Evolutionary conservation across 352 stramenopile genomes (phyloP).

Genomic region (Phytophthora pinifolia): DNA sequence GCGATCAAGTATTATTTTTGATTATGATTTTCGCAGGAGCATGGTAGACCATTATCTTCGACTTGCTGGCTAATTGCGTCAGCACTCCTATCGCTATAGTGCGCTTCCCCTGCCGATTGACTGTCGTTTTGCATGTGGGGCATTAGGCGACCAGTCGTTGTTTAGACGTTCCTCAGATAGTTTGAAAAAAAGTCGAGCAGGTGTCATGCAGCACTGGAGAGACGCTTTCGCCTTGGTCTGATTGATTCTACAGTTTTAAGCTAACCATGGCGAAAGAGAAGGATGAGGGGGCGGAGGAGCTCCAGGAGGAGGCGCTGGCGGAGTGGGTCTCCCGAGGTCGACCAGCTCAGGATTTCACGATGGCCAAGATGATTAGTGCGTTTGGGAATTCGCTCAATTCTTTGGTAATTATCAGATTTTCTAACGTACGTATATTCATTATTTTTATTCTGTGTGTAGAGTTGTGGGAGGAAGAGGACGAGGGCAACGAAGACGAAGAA

Average conservation of each 20-base stretch:
- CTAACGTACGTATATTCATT: background rate
- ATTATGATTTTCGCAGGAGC: no score
- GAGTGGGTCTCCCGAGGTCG: slow-evolving; percentile 74
- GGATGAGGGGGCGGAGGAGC: slow-evolving; percentile 39
- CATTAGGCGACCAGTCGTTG: background rate
- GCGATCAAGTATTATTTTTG: no score
- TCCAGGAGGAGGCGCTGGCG: slow-evolving; percentile 69
- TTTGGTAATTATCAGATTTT: background rate
- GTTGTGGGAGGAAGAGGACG: slow-evolving; percentile 68
- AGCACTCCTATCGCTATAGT: no score
- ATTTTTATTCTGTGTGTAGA: slow-evolving; percentile 28
- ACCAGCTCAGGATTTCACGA: slow-evolving; percentile 63
- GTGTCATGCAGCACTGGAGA: no score
- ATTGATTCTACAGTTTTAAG: no score
- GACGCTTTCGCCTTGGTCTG: no score
- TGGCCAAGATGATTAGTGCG: slow-evolving; percentile 78
- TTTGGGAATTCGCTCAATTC: background rate
- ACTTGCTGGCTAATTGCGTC: no score
- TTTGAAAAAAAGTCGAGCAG: no score
- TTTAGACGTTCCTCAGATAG: background rate
- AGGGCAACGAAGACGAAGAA: slow-evolving; percentile 43
- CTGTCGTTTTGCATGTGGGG: background rate
- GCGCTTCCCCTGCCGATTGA: no score
- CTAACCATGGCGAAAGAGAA: slow-evolving; percentile 12
- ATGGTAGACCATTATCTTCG: no score